Conservation (phyloP, 768 basidiomycete species). For the Leucosporidium scottii region DNA sequence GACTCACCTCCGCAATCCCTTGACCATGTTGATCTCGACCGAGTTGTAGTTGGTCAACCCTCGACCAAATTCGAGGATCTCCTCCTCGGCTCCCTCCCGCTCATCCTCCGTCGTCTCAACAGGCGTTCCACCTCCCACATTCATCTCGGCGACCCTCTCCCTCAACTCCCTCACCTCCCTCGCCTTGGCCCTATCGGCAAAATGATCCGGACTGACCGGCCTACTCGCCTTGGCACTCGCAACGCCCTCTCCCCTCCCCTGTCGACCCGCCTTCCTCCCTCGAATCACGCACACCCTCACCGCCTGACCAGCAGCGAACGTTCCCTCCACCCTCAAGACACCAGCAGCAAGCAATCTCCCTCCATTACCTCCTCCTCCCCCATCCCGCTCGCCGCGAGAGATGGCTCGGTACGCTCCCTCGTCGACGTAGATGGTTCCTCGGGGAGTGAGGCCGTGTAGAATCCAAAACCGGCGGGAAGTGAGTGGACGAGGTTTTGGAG, state of each 20-base stretch:
- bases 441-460: conserved; percentile 81
- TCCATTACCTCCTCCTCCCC: conserved; percentile 52
- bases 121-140: background rate
- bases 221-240: background rate
- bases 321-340: conserved; percentile 75
- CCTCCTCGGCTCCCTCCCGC: conserved; percentile 47
- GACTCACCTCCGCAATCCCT: conserved; percentile 79
- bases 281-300: conserved; percentile 65
- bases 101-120: conserved; percentile 4
- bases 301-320: conserved; percentile 90
- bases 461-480: conserved; percentile 93
- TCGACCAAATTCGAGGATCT: conserved; percentile 82
- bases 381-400: conserved; percentile 55
- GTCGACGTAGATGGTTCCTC: conserved; percentile 83
- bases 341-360: conserved; percentile 88
- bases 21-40: conserved; percentile 77
- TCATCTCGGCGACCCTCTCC: background rate
- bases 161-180: background rate
- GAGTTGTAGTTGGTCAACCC: conserved; percentile 95
- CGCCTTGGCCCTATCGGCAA: conserved; percentile 37
- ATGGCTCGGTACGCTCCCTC: conserved; percentile 80
- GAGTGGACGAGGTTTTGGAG: conserved; percentile 61
- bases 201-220: conserved; percentile 40
- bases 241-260: conserved; percentile 15
- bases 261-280: conserved; percentile 41